phyloP scores from a whole-genome alignment of 805 yeast genomes.

The Candida ovalis region DNA sequence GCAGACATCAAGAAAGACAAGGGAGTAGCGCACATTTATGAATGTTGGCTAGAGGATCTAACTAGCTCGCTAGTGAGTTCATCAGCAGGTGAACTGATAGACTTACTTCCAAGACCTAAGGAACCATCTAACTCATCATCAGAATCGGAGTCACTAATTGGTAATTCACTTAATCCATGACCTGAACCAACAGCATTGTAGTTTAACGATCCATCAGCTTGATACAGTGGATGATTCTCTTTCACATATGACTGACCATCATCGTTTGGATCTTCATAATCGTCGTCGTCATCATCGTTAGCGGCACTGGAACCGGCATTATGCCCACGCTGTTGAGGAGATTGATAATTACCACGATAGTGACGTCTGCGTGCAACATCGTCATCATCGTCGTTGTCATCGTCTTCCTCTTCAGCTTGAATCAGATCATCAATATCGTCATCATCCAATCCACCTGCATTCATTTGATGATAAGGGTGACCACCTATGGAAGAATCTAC shows the following conservation, averaged over 20 bases:
- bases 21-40: not conserved
- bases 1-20: not conserved
- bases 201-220: slow-evolving; percentile 36
- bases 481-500: slow-evolving; percentile 30
- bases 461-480: slow-evolving; percentile 34
- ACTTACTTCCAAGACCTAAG: slow-evolving; percentile 14
- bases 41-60: slow-evolving; percentile 7
- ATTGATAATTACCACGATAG: slow-evolving; percentile 52
- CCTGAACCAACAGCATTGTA: slow-evolving; percentile 16
- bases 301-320: too few relatives aligned
- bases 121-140: slow-evolving; percentile 27
- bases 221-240: slow-evolving; percentile 57
- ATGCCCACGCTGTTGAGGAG: not conserved
- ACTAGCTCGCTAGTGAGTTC: slow-evolving; percentile 12
- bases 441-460: slow-evolving; percentile 35
- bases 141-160: slow-evolving; percentile 25
- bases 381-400: slow-evolving; percentile 61
- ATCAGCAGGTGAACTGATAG: slow-evolving; percentile 22
- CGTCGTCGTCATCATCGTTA: slow-evolving; percentile 49
- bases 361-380: slow-evolving; percentile 58
- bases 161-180: slow-evolving; percentile 11
- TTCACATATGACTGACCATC: slow-evolving; percentile 74
- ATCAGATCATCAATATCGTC: slow-evolving; percentile 58
- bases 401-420: slow-evolving; percentile 39
- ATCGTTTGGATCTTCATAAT: slow-evolving; percentile 75